phyloP scores from a whole-genome alignment of 2,329 filamentous ascomycete genomes.

The Neospermospora avenae region DNA sequence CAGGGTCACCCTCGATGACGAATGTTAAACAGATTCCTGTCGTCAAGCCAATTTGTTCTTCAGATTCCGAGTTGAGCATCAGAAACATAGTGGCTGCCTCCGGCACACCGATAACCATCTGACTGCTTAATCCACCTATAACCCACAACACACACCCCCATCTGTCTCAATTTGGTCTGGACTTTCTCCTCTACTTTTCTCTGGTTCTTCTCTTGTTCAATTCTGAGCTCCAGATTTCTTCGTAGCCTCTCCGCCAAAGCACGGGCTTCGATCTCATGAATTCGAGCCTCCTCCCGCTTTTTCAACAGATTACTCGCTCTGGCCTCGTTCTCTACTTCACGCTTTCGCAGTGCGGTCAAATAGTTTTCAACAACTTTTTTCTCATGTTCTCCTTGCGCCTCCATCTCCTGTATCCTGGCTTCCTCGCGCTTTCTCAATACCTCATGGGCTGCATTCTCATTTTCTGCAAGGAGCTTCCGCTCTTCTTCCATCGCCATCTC shows the following conservation, averaged over 20 bases:
- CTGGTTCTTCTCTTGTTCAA: constrained; percentile 40
- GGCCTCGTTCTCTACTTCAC: constrained; percentile 17
- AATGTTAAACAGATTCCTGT: not conserved
- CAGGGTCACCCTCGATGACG: not conserved
- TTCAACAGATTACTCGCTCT: constrained; percentile 18
- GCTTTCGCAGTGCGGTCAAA: constrained; percentile 24
- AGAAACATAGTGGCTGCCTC: constrained; percentile 54
- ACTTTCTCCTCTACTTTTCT: constrained; percentile 39
- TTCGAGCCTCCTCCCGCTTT: constrained; percentile 30
- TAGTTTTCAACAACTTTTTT: constrained; percentile 35
- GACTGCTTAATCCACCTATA: constrained; percentile 59
- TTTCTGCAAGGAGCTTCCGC: not conserved
- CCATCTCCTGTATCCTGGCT: constrained; percentile 30
- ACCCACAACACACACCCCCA: constrained; percentile 56
- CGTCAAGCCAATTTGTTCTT: not conserved
- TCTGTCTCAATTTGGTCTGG: constrained; percentile 46
- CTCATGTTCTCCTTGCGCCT: constrained; percentile 31
- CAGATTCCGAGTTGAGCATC: constrained; percentile 30
- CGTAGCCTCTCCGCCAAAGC: constrained; percentile 30
- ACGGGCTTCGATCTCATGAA: constrained; percentile 32
- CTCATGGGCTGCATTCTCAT: constrained; percentile 28
- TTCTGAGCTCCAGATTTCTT: constrained; percentile 37
- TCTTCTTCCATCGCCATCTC: constrained; percentile 15
- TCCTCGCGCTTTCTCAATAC: constrained; percentile 29
- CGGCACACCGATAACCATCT: constrained; percentile 60